These are phyloP conservation scores for slime mould (Dictyostelium discoideum) DNA, from an alignment of 78 protist genomes.

Conservation along the genomic window dicty_2.7 NC_007089.4:3814001-3814500, in stretches of 20 bases:
- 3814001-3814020: not conserved
- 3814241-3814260: not conserved
- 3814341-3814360: not conserved
- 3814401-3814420: not conserved
- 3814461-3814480: slow-evolving; percentile 27
- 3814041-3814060: not conserved
- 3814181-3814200: not conserved
- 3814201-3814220: not conserved
- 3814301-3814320: slow-evolving; percentile 2
- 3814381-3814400: not conserved
- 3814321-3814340: not conserved
- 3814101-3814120: not conserved
- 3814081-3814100: not conserved
- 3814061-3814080: not conserved
- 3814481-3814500: not conserved
- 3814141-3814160: not conserved
- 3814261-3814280: not conserved
- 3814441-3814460: not conserved
- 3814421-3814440: slow-evolving; percentile 28
- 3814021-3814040: not conserved
- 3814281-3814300: not conserved
- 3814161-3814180: not conserved
- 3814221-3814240: not conserved
- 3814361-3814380: not conserved
- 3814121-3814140: not conserved